A percentile compares a stretch with the other conserved stretches of the same genome.
These are phyloP conservation scores for Scheffersomyces coipomensis DNA, from an alignment of 805 yeast genomes.

Conservation along the genomic window DNA sequence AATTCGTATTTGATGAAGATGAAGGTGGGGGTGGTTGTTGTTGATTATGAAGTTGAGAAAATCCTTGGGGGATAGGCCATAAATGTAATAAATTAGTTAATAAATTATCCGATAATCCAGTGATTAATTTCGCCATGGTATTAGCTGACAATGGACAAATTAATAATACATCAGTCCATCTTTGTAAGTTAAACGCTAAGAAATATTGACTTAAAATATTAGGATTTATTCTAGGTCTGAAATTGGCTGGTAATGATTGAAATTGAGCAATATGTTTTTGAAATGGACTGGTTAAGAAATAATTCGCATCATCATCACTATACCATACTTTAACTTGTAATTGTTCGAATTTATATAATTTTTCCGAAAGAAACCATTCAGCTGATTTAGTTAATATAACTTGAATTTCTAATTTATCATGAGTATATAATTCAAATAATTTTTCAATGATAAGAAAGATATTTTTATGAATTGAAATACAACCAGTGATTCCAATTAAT, in stretches of 20 bases:
- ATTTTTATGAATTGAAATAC: constrained; percentile 19
- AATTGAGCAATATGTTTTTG: constrained; percentile 2
- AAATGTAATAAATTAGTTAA: constrained; percentile 19
- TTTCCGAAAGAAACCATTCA: constrained; percentile 17
- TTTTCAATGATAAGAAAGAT: constrained; percentile 21
- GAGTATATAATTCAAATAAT: constrained; percentile 19
- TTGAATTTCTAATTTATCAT: constrained; percentile 20
- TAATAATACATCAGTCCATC: constrained; percentile 26
- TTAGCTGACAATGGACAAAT: constrained; percentile 24
- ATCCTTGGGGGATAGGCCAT: constrained; percentile 18
- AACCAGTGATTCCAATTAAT: constrained; percentile 25
- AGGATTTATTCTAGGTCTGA: constrained; percentile 8
- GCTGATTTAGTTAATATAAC: constrained; percentile 22
- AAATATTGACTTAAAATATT: constrained; percentile 11
- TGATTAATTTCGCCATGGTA: constrained; percentile 22
- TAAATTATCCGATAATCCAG: constrained; percentile 23
- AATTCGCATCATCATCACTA: constrained; percentile 16
- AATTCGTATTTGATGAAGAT: background rate
- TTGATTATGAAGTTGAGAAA: background rate
- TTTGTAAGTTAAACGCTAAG: constrained; percentile 17
- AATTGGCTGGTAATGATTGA: background rate
- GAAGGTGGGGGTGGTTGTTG: background rate
- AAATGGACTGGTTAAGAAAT: constrained; percentile 11
- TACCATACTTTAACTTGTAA: constrained; percentile 25
- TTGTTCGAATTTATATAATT: constrained; percentile 16